Evolutionary conservation across 306 rosid genomes (phyloP).

Genomic region (Psophocarpus tetragonolobus): DNA sequence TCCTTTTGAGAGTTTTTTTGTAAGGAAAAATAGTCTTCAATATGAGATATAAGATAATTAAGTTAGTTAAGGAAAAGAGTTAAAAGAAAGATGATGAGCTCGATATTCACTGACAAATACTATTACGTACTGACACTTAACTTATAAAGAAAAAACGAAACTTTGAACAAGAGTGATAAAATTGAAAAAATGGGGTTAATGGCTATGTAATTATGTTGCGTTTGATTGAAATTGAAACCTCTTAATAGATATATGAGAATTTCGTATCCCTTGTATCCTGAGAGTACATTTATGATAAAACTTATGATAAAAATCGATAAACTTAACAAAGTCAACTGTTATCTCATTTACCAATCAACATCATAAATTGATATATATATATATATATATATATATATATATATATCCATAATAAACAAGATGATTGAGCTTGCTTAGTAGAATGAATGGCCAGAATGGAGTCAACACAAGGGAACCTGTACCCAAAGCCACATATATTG

Average conservation of each 20-base stretch:
- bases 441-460: background rate
- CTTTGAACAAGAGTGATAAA: background rate
- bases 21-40: too few species aligned
- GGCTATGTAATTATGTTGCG: too few species aligned
- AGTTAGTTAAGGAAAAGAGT: too few species aligned
- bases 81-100: too few species aligned
- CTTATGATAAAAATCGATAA: background rate
- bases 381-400: too few species aligned
- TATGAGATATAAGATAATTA: too few species aligned
- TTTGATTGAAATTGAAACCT: background rate
- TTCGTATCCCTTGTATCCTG: background rate
- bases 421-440: conserved; percentile 3
- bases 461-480: background rate
- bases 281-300: background rate
- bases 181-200: background rate
- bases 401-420: background rate
- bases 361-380: conserved; percentile 28
- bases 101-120: too few species aligned
- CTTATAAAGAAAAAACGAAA: too few species aligned
- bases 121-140: too few species aligned
- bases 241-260: background rate
- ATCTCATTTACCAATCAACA: conserved; percentile 25
- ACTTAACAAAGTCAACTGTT: background rate
- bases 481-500: background rate
- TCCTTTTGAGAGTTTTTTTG: too few species aligned